These are phyloP conservation scores for Diplodia scrobiculata DNA, from an alignment of 2,329 filamentous ascomycete species.

Conservation along the genomic window DNA sequence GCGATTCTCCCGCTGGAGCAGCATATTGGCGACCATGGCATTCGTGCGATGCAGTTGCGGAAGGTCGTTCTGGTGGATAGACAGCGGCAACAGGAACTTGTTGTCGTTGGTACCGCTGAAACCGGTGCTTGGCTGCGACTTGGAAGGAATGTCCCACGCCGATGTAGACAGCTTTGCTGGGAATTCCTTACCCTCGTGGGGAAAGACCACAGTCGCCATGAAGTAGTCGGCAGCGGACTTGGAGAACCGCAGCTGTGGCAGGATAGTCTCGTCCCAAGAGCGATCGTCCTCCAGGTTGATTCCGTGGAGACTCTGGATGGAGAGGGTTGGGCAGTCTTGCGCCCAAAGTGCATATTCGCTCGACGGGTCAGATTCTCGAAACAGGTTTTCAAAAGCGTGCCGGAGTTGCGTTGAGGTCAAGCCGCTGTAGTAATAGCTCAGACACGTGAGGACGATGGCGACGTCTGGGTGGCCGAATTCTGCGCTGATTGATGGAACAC, in stretches of 20 bases:
- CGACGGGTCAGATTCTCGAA: conserved; percentile 55
- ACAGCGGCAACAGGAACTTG: conserved; percentile 58
- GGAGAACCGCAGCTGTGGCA: conserved; percentile 55
- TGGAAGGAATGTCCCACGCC: conserved; percentile 65
- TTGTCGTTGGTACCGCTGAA: conserved; percentile 73
- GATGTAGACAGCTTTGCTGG: conserved; percentile 64
- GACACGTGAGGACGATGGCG: conserved; percentile 64
- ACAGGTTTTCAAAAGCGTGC: conserved; percentile 51
- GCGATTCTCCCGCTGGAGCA: conserved; percentile 55
- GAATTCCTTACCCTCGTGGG: conserved; percentile 65
- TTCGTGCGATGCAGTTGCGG: conserved; percentile 64
- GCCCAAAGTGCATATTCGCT: conserved; percentile 58
- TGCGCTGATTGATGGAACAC: conserved; percentile 61
- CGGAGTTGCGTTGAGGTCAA: conserved; percentile 56
- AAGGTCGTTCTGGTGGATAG: conserved; percentile 60
- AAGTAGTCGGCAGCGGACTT: conserved; percentile 66
- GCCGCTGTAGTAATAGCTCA: conserved; percentile 68
- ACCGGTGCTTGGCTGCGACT: conserved; percentile 54
- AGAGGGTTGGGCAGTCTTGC: conserved; percentile 43
- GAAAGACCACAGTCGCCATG: conserved; percentile 61
- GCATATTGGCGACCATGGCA: conserved; percentile 62
- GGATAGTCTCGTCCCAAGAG: conserved; percentile 55
- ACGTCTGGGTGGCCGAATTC: conserved; percentile 72
- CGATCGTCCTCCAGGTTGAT: conserved; percentile 50
- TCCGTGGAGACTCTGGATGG: conserved; percentile 35